Evolutionary conservation across 306 rosid species (phyloP).

Genomic region (Vigna trinervia): DNA sequence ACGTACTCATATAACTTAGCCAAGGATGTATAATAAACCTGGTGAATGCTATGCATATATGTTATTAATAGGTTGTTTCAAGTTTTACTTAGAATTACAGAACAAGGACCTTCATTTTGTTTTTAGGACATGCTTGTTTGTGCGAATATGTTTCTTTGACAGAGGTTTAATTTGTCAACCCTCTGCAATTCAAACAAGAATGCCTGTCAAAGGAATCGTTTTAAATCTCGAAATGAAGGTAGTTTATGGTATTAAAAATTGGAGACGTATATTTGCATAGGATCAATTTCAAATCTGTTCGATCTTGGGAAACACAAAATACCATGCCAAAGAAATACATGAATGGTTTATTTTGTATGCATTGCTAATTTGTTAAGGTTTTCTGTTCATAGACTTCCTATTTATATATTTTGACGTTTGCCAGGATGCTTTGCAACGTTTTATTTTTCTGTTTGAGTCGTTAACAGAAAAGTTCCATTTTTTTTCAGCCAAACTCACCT

Average conservation of each 20-base stretch:
- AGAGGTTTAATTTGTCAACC: slow-evolving; percentile 6
- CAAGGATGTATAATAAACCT: slow-evolving; percentile 1
- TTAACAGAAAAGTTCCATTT: slow-evolving; percentile 23
- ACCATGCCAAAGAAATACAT: slow-evolving; percentile 3
- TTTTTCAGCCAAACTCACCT: slow-evolving; percentile 78
- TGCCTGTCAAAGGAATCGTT: background rate
- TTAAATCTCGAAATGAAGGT: slow-evolving; percentile 1
- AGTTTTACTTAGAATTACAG: background rate
- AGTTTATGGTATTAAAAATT: slow-evolving; percentile 15
- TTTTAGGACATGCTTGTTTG: slow-evolving; percentile 11
- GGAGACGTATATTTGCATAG: background rate
- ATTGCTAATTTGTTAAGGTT: slow-evolving; percentile 23
- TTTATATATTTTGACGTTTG: slow-evolving; percentile 18
- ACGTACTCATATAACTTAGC: background rate
- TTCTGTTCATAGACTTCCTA: slow-evolving; percentile 24
- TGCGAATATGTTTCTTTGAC: slow-evolving; percentile 2
- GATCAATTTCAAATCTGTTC: slow-evolving; percentile 11
- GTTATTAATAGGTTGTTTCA: slow-evolving; percentile 6
- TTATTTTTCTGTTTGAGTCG: slow-evolving; percentile 16
- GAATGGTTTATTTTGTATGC: slow-evolving; percentile 13
- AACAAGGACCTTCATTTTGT: slow-evolving; percentile 8
- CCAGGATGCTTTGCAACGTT: slow-evolving; percentile 2
- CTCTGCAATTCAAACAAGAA: slow-evolving; percentile 25
- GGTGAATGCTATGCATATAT: background rate
- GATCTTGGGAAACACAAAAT: slow-evolving; percentile 18